These are phyloP conservation scores for Lactifluus piperatus DNA, from an alignment of 768 basidiomycete species.

Conservation along the genomic window DNA sequence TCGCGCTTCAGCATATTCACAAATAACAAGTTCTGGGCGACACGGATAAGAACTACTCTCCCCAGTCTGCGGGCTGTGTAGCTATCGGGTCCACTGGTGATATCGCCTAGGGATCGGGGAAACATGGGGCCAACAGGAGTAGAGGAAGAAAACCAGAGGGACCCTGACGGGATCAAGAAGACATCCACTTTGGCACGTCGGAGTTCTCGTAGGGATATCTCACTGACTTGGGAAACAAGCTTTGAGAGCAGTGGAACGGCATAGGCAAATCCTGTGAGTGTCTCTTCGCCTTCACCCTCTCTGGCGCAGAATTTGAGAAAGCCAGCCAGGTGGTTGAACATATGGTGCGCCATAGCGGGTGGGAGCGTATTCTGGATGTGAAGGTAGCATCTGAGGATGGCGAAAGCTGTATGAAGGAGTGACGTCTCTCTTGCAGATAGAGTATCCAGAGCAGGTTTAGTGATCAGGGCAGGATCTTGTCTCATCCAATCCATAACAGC, in stretches of 20 bases:
- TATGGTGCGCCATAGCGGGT: slow-evolving; percentile 52
- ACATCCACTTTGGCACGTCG: slow-evolving; percentile 63
- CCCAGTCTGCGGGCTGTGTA: slow-evolving; percentile 36
- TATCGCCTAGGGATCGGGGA: slow-evolving; percentile 35
- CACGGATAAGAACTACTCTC: slow-evolving; percentile 52
- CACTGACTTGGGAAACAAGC: slow-evolving; percentile 56
- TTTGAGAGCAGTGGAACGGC: slow-evolving; percentile 50
- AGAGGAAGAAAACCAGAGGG: slow-evolving; percentile 55
- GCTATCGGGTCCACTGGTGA: slow-evolving; percentile 26
- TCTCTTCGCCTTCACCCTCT: slow-evolving; percentile 33
- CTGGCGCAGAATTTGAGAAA: slow-evolving; percentile 49
- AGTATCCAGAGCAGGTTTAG: slow-evolving; percentile 52
- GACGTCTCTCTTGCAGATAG: slow-evolving; percentile 44
- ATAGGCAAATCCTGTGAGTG: slow-evolving; percentile 45
- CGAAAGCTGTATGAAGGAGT: slow-evolving; percentile 39
- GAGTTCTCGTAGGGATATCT: slow-evolving; percentile 63
- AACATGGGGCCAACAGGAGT: slow-evolving; percentile 56
- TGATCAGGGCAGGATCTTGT: slow-evolving; percentile 62
- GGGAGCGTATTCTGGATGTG: slow-evolving; percentile 51
- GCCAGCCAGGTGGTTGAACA: slow-evolving; percentile 65
- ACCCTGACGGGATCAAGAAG: slow-evolving; percentile 59
- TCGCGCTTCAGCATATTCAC: slow-evolving; percentile 54
- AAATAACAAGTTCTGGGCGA: slow-evolving; percentile 65
- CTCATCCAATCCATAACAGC: slow-evolving; percentile 59
- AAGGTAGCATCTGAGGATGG: slow-evolving; percentile 46